Evolutionary conservation across 352 stramenopile species (phyloP).

Genomic region (Chrysophaeum taylorii): DNA sequence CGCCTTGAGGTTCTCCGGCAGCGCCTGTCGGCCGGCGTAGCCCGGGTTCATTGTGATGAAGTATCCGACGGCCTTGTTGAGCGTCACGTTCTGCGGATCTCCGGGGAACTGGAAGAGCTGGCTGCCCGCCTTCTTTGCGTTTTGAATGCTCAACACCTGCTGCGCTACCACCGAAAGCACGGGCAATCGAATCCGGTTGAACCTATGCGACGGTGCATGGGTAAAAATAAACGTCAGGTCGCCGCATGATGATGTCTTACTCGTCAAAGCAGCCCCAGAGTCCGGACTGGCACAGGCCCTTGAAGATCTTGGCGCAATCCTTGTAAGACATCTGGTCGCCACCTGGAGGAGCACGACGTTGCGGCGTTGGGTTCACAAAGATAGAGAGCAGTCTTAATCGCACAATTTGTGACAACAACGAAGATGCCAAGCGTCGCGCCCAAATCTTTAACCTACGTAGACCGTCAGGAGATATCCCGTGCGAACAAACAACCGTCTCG

Average conservation of each 20-base stretch:
- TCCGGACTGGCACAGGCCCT: constrained; percentile 86
- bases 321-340: constrained; percentile 91
- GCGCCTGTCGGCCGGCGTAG: constrained; percentile 90
- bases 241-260: too few relatives aligned
- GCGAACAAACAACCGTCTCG: too few relatives aligned
- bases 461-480: too few relatives aligned
- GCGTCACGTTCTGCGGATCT: constrained; percentile 88
- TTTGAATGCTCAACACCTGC: constrained; percentile 93
- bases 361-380: not conserved
- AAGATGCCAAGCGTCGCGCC: constrained; percentile 86
- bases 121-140: constrained; percentile 87
- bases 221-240: too few relatives aligned
- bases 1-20: constrained; percentile 96
- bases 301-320: constrained; percentile 96
- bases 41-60: constrained; percentile 99
- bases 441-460: constrained; percentile 93
- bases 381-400: too few relatives aligned
- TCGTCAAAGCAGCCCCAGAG: constrained; percentile 96
- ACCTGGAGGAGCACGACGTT: too few relatives aligned
- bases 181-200: constrained; percentile 90
- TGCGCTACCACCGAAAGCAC: constrained; percentile 92
- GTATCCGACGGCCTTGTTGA: constrained; percentile 87
- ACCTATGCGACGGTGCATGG: too few relatives aligned
- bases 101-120: constrained; percentile 94
- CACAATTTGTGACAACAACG: constrained; percentile 93